These are phyloP conservation scores for Ustilago esculenta DNA, from an alignment of 1,284 basidiomycete species.

Conservation along the genomic window DNA sequence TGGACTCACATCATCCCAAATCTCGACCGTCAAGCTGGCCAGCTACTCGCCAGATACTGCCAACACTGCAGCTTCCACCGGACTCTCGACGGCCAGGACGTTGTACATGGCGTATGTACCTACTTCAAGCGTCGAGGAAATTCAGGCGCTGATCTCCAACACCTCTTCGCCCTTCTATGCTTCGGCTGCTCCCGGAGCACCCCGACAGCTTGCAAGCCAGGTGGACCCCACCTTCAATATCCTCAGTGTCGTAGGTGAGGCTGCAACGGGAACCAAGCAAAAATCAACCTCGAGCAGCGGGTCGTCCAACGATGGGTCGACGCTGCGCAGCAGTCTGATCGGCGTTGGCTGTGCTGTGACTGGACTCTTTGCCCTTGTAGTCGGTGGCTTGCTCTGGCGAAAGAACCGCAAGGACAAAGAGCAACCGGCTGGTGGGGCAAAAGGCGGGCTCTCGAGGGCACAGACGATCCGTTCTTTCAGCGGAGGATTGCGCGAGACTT, in stretches of 20 bases:
- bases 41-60: slow-evolving; percentile 31
- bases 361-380: slow-evolving; percentile 30
- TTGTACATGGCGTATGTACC: slow-evolving; percentile 63
- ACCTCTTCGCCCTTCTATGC: slow-evolving; percentile 55
- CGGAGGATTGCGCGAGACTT: slow-evolving; percentile 55
- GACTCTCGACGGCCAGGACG: slow-evolving; percentile 30
- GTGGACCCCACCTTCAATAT: slow-evolving; percentile 59
- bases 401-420: slow-evolving; percentile 30
- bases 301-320: slow-evolving; percentile 15
- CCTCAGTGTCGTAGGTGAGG: slow-evolving; percentile 30
- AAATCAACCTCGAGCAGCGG: slow-evolving; percentile 7
- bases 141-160: slow-evolving; percentile 44
- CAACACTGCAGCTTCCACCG: slow-evolving; percentile 5
- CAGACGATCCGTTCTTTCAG: slow-evolving; percentile 49
- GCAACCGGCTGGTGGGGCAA: slow-evolving; percentile 7
- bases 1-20: slow-evolving; percentile 26
- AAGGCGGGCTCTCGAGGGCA: slow-evolving; percentile 30
- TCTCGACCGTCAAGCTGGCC: slow-evolving; percentile 54
- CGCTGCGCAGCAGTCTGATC: slow-evolving; percentile 52
- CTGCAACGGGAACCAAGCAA: slow-evolving; percentile 10
- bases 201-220: slow-evolving; percentile 53
- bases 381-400: slow-evolving; percentile 40
- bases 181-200: slow-evolving; percentile 38
- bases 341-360: slow-evolving; percentile 54
- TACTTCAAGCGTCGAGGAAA: slow-evolving; percentile 20